Percentiles rank a stretch among this genome's conserved stretches.
These are phyloP conservation scores for Plasmopara halstedii DNA, from an alignment of 352 stramenopile species.

Conservation along the genomic window DNA sequence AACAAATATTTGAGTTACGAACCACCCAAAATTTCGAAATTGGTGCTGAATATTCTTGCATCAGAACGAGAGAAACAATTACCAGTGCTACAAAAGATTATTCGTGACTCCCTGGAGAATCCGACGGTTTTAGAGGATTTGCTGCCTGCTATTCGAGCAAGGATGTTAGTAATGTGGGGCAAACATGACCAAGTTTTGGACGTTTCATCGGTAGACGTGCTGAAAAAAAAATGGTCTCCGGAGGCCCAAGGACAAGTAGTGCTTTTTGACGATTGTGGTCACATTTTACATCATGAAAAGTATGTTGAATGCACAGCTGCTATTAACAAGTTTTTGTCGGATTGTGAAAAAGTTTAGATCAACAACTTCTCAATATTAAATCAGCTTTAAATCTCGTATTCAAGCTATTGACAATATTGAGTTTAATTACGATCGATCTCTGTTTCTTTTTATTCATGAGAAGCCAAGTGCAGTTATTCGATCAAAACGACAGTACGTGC, in stretches of 20 bases:
- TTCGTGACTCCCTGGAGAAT: slow-evolving; percentile 41
- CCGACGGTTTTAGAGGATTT: slow-evolving; percentile 55
- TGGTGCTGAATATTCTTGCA: slow-evolving; percentile 27
- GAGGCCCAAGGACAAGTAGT: slow-evolving; percentile 30
- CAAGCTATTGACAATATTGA: too few relatives aligned
- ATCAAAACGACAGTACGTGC: too few relatives aligned
- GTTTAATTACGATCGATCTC: too few relatives aligned
- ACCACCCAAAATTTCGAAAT: slow-evolving; percentile 23
- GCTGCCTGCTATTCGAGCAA: slow-evolving; percentile 42
- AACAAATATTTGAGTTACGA: slow-evolving; percentile 33
- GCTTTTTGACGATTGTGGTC: slow-evolving; percentile 55
- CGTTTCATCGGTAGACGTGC: slow-evolving; percentile 53
- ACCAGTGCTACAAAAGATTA: slow-evolving; percentile 53
- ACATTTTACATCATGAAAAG: slow-evolving; percentile 67
- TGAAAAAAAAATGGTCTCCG: slow-evolving; percentile 39
- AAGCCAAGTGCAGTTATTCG: too few relatives aligned
- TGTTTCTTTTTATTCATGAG: too few relatives aligned
- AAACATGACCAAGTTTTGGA: slow-evolving; percentile 64
- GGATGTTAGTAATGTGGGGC: slow-evolving; percentile 64
- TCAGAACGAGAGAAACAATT: slow-evolving; percentile 44
- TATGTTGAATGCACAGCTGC: slow-evolving; percentile 40
- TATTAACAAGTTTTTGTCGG: slow-evolving; percentile 53
- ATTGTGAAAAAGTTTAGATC: background rate
- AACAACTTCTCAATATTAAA: background rate
- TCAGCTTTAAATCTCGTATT: background rate